Evolutionary conservation across 441 rosid genomes (phyloP).

Genomic region (Manihot esculenta): DNA sequence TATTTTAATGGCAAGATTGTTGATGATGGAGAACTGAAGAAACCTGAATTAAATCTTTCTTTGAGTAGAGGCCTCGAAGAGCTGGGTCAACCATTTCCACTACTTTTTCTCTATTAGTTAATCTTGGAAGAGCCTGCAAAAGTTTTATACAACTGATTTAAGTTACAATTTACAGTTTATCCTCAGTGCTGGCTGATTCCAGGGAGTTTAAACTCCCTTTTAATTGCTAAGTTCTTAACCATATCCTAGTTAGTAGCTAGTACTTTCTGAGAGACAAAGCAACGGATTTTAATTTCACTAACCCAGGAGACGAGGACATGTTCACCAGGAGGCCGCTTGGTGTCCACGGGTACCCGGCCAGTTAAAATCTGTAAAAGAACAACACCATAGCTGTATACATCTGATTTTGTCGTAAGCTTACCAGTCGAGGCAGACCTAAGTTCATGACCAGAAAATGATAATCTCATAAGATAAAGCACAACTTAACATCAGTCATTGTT

Average conservation of each 20-base stretch:
- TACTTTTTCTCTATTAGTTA: slow-evolving; percentile 67
- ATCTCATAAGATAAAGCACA: too few relatives aligned
- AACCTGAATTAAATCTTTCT: slow-evolving; percentile 86
- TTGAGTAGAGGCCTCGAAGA: slow-evolving; percentile 57
- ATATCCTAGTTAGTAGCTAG: too few relatives aligned
- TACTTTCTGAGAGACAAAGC: background rate
- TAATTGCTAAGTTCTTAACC: background rate
- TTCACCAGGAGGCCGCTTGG: slow-evolving; percentile 65
- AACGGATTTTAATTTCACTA: slow-evolving; percentile 23
- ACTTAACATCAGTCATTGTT: too few relatives aligned
- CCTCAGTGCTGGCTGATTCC: background rate
- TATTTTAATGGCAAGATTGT: background rate
- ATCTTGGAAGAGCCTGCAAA: slow-evolving; percentile 78
- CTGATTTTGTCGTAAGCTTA: slow-evolving; percentile 87
- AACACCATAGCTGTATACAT: slow-evolving; percentile 83
- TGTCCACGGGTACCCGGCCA: slow-evolving; percentile 73
- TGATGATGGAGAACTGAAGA: slow-evolving; percentile 7
- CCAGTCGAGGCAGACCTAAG: slow-evolving; percentile 85
- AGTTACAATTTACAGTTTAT: background rate
- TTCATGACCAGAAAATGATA: slow-evolving; percentile 4
- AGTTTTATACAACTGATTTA: background rate
- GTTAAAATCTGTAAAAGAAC: slow-evolving; percentile 81
- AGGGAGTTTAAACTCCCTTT: background rate
- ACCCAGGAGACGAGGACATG: slow-evolving; percentile 93
- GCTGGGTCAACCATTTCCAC: slow-evolving; percentile 80